Evolutionary conservation across 169 alveolate genomes (phyloP).

Genomic region (Eimeria praecox): DNA sequence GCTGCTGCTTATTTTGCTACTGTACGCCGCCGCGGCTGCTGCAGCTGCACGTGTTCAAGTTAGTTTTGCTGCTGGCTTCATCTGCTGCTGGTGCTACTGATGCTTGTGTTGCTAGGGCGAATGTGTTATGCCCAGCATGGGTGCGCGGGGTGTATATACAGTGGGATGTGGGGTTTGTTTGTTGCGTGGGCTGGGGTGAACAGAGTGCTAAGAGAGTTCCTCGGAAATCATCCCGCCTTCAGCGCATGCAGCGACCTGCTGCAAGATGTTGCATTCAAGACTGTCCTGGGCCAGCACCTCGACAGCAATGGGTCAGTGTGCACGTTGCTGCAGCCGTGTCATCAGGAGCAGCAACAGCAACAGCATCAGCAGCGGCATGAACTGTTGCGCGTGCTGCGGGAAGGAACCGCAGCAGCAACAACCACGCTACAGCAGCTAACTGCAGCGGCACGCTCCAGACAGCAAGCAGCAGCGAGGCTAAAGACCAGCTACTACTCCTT

Average conservation of each 20-base stretch:
- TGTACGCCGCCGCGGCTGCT: neutral
- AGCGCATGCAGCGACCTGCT: conserved; percentile 46
- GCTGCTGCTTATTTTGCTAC: neutral
- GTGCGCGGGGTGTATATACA: too few species aligned
- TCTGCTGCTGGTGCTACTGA: neutral
- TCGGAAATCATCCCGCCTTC: conserved; percentile 53
- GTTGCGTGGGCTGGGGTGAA: neutral
- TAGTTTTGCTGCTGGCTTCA: neutral
- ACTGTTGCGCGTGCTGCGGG: conserved; percentile 35
- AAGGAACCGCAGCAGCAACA: conserved; percentile 8
- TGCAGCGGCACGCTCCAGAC: conserved; percentile 59
- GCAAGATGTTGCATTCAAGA: conserved; percentile 70
- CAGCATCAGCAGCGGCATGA: conserved; percentile 56
- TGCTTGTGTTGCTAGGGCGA: neutral
- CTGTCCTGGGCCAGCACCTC: conserved; percentile 85
- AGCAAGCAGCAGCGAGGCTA: conserved; percentile 73
- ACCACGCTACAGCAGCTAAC: conserved; percentile 33
- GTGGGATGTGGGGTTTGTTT: neutral
- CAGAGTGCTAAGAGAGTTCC: conserved; percentile 75
- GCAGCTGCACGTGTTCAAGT: neutral
- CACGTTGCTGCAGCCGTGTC: conserved; percentile 32
- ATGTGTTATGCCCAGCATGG: too few species aligned
- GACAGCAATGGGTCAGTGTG: conserved; percentile 76
- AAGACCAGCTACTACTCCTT: conserved; percentile 84
- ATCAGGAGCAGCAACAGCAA: neutral